These are phyloP conservation scores for Phycomyces blakesleeanus DNA, from an alignment of 192 early-diverging fungal genomes.

Conservation along the genomic window DNA sequence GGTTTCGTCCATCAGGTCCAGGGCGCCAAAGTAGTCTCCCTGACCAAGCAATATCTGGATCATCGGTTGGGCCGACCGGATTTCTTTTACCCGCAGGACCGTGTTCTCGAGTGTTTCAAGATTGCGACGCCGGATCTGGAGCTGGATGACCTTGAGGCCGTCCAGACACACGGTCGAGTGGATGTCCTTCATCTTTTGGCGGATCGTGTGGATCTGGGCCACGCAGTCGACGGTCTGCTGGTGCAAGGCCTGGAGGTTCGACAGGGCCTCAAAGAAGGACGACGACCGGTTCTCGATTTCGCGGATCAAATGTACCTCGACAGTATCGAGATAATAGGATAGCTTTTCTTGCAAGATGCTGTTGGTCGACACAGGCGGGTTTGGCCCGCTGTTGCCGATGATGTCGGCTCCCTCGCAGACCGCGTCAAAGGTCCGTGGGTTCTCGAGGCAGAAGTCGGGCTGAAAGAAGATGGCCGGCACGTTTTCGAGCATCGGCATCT, in stretches of 20 bases:
- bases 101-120: slow-evolving; percentile 62
- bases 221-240: slow-evolving; percentile 89
- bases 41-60: slow-evolving; percentile 80
- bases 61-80: slow-evolving; percentile 76
- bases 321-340: slow-evolving; percentile 85
- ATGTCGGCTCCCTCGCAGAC: slow-evolving; percentile 77
- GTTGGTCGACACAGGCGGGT: slow-evolving; percentile 57
- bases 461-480: slow-evolving; percentile 90
- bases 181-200: slow-evolving; percentile 60
- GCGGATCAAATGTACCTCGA: slow-evolving; percentile 89
- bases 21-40: slow-evolving; percentile 82
- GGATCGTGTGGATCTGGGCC: slow-evolving; percentile 76
- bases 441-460: slow-evolving; percentile 78
- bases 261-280: slow-evolving; percentile 93
- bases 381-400: slow-evolving; percentile 34
- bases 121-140: slow-evolving; percentile 74
- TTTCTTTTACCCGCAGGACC: slow-evolving; percentile 69
- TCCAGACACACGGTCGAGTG: slow-evolving; percentile 66
- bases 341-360: slow-evolving; percentile 84
- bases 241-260: slow-evolving; percentile 90
- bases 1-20: slow-evolving; percentile 86
- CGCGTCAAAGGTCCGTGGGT: slow-evolving; percentile 83
- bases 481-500: slow-evolving; percentile 71
- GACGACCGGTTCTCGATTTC: slow-evolving; percentile 93
- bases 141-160: slow-evolving; percentile 78